Base-by-base conservation (phyloP, 495 filamentous ascomycete species). In the Venustampulla echinocandica region DNA sequence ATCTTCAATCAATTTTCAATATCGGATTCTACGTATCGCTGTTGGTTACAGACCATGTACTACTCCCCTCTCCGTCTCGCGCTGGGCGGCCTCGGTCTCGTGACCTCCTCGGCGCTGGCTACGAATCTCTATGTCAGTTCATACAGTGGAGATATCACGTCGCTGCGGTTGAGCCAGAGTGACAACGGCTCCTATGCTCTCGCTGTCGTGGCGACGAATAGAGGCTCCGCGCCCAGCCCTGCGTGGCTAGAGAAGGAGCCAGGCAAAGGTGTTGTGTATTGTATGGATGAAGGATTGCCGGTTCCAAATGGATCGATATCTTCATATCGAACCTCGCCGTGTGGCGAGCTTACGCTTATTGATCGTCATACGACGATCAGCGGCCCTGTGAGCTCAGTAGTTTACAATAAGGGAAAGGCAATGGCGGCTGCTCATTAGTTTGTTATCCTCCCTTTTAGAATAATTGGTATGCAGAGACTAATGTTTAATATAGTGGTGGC, bases 91-190 rank as follows among this genome's bases (percentile, higher is more conserved):
- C n/a, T n/a, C n/a, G n/a, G n/a, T n/a, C n/a, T n/a, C n/a, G n/a
- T n/a, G n/a, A n/a, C n/a, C n/a, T n/a, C n/a, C n/a, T n/a, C n/a
- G n/a, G n/a, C n/a, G n/a, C n/a, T n/a, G n/a, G n/a, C n/a, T 30
- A 63, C 54, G 34, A 67, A 64, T 38, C 66, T 84, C 58, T 81
- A 74, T 62, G 75, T 73, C 47, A 69, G 76, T 10, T 79, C 79
- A 19, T 84, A 84, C 68, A 65, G 64, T 43, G 78, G 79, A 36
- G 69, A 63, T 24, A 60, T 82, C 53, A 76, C 76, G 47, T 70
- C 72, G 11, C 66, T 82, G 17, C 58, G 66, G 36, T 68, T 81
- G 34, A 60, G 55, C 35, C 43, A 48, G 32, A 42, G 46, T 11
- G 25, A 49, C 27, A 49, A 49, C 30, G 53, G 52, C 33, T 38